Percentiles rank a stretch among this genome's conserved stretches.
Evolutionary conservation across 2,329 filamentous ascomycete genomes (phyloP).

Genomic region (Dothistroma pini): DNA sequence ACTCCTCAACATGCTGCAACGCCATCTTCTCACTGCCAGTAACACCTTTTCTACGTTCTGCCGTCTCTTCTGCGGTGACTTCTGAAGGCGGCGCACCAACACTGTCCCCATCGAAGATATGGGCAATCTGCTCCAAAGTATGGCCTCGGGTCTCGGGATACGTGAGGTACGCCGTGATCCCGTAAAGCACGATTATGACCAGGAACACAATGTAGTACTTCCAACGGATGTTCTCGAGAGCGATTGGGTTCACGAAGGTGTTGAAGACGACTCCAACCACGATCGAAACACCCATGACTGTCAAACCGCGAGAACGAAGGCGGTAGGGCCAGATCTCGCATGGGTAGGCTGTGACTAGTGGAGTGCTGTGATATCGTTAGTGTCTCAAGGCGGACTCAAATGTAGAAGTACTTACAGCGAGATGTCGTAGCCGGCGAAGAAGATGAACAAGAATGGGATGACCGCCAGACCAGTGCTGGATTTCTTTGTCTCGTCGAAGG

Average conservation of each 20-base stretch:
- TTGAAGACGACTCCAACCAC: slow-evolving; percentile 31
- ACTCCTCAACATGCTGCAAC: slow-evolving; percentile 11
- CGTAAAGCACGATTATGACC: slow-evolving; percentile 27
- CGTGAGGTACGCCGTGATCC: slow-evolving; percentile 21
- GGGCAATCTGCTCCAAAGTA: slow-evolving; percentile 44
- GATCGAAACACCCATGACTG: slow-evolving; percentile 21
- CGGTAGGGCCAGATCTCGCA: slow-evolving; percentile 37
- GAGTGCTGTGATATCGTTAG: slow-evolving; percentile 21
- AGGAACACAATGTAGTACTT: slow-evolving; percentile 46
- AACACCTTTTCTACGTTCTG: slow-evolving; percentile 15
- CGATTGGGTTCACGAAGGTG: slow-evolving; percentile 44
- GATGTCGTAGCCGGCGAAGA: slow-evolving; percentile 41
- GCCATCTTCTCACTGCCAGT: slow-evolving; percentile 12
- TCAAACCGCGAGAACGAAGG: slow-evolving; percentile 28
- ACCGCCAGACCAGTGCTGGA: slow-evolving; percentile 37
- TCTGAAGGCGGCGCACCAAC: slow-evolving; percentile 8
- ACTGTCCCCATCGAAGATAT: slow-evolving; percentile 38
- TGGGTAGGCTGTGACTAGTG: slow-evolving; percentile 33
- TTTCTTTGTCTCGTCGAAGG: slow-evolving; percentile 34
- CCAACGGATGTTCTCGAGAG: slow-evolving; percentile 39
- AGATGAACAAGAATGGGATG: slow-evolving; percentile 45
- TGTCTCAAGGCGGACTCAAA: not conserved
- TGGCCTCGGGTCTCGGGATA: slow-evolving; percentile 18
- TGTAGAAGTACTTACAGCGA: slow-evolving; percentile 21
- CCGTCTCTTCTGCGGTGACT: slow-evolving; percentile 11